Evolutionary conservation across 106 monocot species (phyloP).

Genomic region (Apostasia ramifera): DNA sequence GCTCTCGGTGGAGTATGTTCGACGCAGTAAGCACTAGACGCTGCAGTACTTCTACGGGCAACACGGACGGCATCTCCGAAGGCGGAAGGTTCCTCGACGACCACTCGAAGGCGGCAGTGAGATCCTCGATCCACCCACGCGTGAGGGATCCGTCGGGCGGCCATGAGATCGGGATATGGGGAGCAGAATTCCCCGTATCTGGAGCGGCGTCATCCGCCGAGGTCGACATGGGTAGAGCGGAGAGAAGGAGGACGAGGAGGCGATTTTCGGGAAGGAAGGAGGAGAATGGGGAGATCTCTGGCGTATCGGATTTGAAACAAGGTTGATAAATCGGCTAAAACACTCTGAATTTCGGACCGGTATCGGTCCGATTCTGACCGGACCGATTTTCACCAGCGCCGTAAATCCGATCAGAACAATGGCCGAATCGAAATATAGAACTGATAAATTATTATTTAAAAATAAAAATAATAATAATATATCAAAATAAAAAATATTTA

Average conservation of each 20-base stretch:
- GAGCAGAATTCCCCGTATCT: background rate
- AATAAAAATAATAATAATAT: too few species aligned
- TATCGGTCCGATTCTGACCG: too few species aligned
- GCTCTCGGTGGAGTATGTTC: slow-evolving; percentile 76
- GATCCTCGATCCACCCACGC: slow-evolving; percentile 45
- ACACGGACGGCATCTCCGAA: slow-evolving; percentile 49
- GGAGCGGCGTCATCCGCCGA: background rate
- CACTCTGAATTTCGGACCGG: too few species aligned
- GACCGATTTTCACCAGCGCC: too few species aligned
- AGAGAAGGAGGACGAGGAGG: background rate
- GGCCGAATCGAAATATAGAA: too few species aligned
- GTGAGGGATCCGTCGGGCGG: slow-evolving; percentile 54
- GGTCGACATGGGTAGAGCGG: background rate
- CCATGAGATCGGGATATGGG: slow-evolving; percentile 46
- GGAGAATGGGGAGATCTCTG: background rate
- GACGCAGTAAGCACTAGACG: slow-evolving; percentile 66
- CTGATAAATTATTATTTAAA: too few species aligned
- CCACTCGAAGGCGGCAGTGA: slow-evolving; percentile 60
- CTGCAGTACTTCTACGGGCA: slow-evolving; percentile 51
- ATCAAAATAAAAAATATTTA: too few species aligned
- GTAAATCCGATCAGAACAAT: too few species aligned
- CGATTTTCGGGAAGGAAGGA: background rate
- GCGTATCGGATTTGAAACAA: too few species aligned
- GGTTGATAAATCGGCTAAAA: too few species aligned
- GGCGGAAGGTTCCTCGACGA: slow-evolving; percentile 55